Conservation (phyloP, 306 rosid species). For the Hippophae tibetana region DNA sequence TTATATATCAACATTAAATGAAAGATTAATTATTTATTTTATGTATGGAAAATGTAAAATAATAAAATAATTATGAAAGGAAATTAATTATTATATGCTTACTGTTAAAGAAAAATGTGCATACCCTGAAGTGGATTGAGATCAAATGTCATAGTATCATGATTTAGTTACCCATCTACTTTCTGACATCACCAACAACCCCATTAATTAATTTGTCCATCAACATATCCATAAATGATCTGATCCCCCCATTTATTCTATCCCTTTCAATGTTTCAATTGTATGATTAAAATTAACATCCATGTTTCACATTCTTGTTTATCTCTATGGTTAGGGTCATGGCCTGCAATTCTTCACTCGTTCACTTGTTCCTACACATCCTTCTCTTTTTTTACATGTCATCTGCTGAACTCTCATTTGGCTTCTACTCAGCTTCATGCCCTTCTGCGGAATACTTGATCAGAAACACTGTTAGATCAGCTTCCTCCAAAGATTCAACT, state of each 20-base stretch:
- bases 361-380: slow-evolving; percentile 11
- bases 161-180: slow-evolving; percentile 26
- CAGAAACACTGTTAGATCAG: slow-evolving; percentile 48
- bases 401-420: slow-evolving; percentile 41
- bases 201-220: slow-evolving; percentile 41
- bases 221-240: not conserved
- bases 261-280: not conserved
- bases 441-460: slow-evolving; percentile 67
- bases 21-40: too few relatives aligned
- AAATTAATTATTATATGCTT: too few relatives aligned
- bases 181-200: slow-evolving; percentile 54
- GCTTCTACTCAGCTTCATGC: slow-evolving; percentile 64
- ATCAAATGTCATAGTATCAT: too few relatives aligned
- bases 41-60: too few relatives aligned
- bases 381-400: slow-evolving; percentile 25
- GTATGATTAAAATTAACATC: too few relatives aligned
- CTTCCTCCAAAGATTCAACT: slow-evolving; percentile 59
- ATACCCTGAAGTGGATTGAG: too few relatives aligned
- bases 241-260: slow-evolving; percentile 6
- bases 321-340: too few relatives aligned
- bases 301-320: too few relatives aligned
- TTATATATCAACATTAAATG: too few relatives aligned
- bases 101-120: too few relatives aligned
- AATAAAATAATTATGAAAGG: too few relatives aligned
- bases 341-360: not conserved